Evolutionary conservation across 2,329 filamentous ascomycete genomes (phyloP), one percentile per base, ranked within the genome.

Genomic region (Pseudogymnoascus sp.): DNA sequence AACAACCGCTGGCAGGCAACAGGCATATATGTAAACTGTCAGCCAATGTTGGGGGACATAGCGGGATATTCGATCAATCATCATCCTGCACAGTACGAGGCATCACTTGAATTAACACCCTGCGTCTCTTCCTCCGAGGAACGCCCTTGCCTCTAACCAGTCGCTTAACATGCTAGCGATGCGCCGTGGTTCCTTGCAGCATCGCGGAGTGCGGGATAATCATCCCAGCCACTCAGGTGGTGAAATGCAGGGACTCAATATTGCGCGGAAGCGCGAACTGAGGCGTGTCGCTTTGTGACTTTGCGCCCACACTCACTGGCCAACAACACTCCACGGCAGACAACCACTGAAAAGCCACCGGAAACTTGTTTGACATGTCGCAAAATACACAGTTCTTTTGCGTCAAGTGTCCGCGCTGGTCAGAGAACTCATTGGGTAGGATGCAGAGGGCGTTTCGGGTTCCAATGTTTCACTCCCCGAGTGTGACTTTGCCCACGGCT

Each of bases 201-300:
- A 6, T 16, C 50, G 50, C 50, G 50, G 50, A 56, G 50, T 56
- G 50, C 50, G 50, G 50, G 50, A 33, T 56, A 6, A 56, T 19
- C 50, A 56, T 56, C 50, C 50, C 29, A 56, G 50, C 50, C 50
- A 56, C 50, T 56, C 50, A 56, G 50, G 19, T 56, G 8, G 29
- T 56, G 50, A 56, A 56, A 33, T 56, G 50, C 50, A 56, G 50
- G 50, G 50, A 19, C 50, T 56, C 50, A 19, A 56, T 56, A 56
- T 56, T 33, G 29, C 26, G 47, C 47, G 47, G 47, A 56, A 56
- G 47, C 47, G 47, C 47, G 47, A 26, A 56, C 16, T 19, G 10
- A 21, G 50, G 50, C 50, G 50, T 56, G 50, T 56, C 50, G 50
- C 50, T 56, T 33, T 56, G 50, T 19, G 29, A 56, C 50, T 19